Conservation (phyloP, 768 basidiomycete species). For the Lentinula raphanica region DNA sequence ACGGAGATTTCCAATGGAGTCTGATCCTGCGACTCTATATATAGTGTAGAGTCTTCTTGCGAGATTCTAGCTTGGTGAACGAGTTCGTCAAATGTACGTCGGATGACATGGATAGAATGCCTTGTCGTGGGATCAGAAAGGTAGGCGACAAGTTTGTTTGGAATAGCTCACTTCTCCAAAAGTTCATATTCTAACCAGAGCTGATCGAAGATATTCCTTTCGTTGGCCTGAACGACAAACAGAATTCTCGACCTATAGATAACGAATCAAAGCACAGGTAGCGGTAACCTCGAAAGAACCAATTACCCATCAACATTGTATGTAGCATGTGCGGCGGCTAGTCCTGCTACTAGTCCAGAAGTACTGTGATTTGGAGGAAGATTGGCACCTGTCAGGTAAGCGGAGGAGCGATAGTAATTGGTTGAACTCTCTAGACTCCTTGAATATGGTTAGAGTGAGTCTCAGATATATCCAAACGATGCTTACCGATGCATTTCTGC, state of each 20-base stretch:
- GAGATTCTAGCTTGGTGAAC: conserved; percentile 51
- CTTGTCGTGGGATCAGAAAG: conserved; percentile 32
- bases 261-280: background rate
- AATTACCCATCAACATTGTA: conserved; percentile 55
- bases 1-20: conserved; percentile 67
- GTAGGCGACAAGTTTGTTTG: background rate
- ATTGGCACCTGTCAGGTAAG: conserved; percentile 45
- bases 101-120: conserved; percentile 67
- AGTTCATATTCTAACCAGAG: conserved; percentile 84
- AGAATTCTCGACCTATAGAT: conserved; percentile 49
- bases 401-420: conserved; percentile 57
- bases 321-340: conserved; percentile 75
- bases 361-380: conserved; percentile 74
- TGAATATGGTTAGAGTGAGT: background rate
- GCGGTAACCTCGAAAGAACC: background rate
- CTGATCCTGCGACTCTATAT: conserved; percentile 31
- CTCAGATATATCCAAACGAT: background rate
- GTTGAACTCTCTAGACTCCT: conserved; percentile 64
- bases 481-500: conserved; percentile 73
- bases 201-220: conserved; percentile 96
- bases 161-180: conserved; percentile 55
- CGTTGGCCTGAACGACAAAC: conserved; percentile 84
- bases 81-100: conserved; percentile 74
- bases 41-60: conserved; percentile 37
- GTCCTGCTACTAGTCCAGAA: conserved; percentile 62